These are phyloP conservation scores for Mimosa pudica DNA, from an alignment of 306 rosid genomes.

Conservation along the genomic window DNA sequence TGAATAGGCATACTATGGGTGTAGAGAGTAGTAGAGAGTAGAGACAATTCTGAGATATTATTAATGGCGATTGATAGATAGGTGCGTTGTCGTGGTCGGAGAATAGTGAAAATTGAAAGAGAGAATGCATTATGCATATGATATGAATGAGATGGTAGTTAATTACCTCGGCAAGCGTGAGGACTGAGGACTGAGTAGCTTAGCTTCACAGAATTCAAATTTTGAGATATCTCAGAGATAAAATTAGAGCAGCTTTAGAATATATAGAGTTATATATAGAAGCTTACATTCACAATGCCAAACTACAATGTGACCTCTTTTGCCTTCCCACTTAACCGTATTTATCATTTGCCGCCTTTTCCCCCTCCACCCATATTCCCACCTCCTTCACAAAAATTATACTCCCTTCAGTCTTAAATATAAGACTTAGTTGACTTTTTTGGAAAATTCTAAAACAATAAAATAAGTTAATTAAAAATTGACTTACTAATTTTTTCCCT, in stretches of 20 bases:
- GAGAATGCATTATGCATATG: not conserved
- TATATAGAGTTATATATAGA: too few species aligned
- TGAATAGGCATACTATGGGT: not conserved
- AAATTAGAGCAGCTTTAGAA: not conserved
- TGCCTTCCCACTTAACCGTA: not conserved
- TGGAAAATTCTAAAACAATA: too few species aligned
- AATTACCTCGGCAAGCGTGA: constrained; percentile 29
- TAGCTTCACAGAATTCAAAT: not conserved
- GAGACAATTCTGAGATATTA: not conserved
- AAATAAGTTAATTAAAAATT: too few species aligned
- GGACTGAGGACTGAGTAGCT: not conserved
- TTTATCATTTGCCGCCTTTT: not conserved
- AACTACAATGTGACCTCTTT: not conserved
- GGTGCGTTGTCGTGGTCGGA: not conserved
- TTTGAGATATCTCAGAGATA: not conserved
- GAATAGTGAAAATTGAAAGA: not conserved
- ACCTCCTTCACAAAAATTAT: too few species aligned
- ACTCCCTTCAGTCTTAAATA: too few species aligned
- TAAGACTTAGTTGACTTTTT: too few species aligned
- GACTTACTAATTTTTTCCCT: too few species aligned
- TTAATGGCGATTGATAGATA: not conserved
- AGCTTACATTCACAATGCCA: not conserved
- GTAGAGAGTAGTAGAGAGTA: not conserved
- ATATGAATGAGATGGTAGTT: not conserved
- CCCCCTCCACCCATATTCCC: not conserved